Evolutionary conservation across 1,284 basidiomycete species (phyloP).

Genomic region (Golubevia pallescens): DNA sequence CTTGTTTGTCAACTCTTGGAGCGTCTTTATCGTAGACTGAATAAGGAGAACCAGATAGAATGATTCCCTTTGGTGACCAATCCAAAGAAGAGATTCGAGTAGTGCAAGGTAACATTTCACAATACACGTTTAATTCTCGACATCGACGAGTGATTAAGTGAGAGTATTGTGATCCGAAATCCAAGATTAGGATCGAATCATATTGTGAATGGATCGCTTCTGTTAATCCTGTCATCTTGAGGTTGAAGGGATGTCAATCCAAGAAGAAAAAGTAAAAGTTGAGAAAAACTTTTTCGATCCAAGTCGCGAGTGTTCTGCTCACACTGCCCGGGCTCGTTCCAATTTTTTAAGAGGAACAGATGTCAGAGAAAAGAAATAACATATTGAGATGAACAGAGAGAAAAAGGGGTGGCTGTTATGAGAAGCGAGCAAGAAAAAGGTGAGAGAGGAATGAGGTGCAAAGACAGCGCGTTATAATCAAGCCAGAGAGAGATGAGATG

Average conservation of each 20-base stretch:
- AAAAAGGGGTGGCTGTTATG: too few relatives aligned
- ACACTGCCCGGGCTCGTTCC: too few relatives aligned
- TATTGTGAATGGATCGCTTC: conserved; percentile 87
- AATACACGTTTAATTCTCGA: conserved; percentile 96
- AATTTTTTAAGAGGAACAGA: too few relatives aligned
- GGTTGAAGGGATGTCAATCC: background rate
- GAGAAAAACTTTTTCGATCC: too few relatives aligned
- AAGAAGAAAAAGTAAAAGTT: too few relatives aligned
- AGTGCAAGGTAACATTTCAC: conserved; percentile 97
- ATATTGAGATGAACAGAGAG: too few relatives aligned
- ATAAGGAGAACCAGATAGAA: conserved; percentile 96
- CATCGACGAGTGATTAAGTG: conserved; percentile 98
- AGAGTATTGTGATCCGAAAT: conserved; percentile 98
- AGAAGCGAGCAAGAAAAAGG: too few relatives aligned
- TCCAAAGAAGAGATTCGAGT: conserved; percentile 85
- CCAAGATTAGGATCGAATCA: conserved; percentile 93
- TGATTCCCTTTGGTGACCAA: conserved; percentile 97
- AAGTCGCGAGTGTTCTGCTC: too few relatives aligned
- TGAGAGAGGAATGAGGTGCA: too few relatives aligned
- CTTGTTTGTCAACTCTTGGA: conserved; percentile 91
- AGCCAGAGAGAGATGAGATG: too few relatives aligned
- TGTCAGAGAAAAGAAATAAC: too few relatives aligned
- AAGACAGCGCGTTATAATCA: too few relatives aligned
- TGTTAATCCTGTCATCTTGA: conserved; percentile 28
- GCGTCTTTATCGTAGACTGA: conserved; percentile 94